A percentile compares a stretch with the other conserved stretches of the same genome.
phyloP scores from a whole-genome alignment of 2,329 filamentous ascomycete genomes.

The Domatiomyces catenatus region DNA sequence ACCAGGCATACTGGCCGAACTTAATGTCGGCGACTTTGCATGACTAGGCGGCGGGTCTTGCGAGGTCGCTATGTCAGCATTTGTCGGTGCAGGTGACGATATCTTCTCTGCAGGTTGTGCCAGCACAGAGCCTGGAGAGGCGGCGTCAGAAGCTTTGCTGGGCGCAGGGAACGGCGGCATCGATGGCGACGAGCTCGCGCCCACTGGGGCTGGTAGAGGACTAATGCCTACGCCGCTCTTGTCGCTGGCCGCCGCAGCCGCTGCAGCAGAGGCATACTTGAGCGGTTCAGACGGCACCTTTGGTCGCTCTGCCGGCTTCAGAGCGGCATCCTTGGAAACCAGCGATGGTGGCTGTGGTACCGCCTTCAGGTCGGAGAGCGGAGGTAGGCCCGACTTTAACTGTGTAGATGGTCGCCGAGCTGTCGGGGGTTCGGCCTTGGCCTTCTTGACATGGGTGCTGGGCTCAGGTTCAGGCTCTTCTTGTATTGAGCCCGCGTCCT shows the following conservation, averaged over 20 bases:
- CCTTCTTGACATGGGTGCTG: conserved; percentile 40
- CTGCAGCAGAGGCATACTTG: conserved; percentile 93
- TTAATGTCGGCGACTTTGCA: conserved; percentile 38
- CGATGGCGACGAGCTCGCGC: conserved; percentile 35
- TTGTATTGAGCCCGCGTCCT: conserved; percentile 83
- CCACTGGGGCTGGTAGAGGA: conserved; percentile 79
- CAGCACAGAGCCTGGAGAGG: conserved; percentile 38
- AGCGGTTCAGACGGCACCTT: conserved; percentile 76
- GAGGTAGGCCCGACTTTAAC: conserved; percentile 81
- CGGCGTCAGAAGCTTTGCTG: conserved; percentile 40
- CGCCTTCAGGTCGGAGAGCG: conserved; percentile 70
- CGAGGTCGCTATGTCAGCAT: conserved; percentile 26
- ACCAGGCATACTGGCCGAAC: conserved; percentile 30
- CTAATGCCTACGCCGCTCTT: conserved; percentile 81
- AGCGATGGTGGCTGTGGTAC: conserved; percentile 21
- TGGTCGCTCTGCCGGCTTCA: conserved; percentile 87
- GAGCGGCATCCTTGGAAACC: conserved; percentile 42
- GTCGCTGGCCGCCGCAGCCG: conserved; percentile 79
- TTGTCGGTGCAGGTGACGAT: conserved; percentile 23
- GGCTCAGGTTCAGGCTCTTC: conserved; percentile 54
- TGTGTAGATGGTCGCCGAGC: conserved; percentile 68
- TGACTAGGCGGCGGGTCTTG: conserved; percentile 20
- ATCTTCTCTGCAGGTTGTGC: conserved; percentile 34
- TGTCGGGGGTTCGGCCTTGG: conserved; percentile 42
- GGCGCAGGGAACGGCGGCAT: conserved; percentile 33